Evolutionary conservation across 2,329 filamentous ascomycete genomes (phyloP), one percentile per base, ranked within the genome.

Genomic region (Ambrosiella xylebori): DNA sequence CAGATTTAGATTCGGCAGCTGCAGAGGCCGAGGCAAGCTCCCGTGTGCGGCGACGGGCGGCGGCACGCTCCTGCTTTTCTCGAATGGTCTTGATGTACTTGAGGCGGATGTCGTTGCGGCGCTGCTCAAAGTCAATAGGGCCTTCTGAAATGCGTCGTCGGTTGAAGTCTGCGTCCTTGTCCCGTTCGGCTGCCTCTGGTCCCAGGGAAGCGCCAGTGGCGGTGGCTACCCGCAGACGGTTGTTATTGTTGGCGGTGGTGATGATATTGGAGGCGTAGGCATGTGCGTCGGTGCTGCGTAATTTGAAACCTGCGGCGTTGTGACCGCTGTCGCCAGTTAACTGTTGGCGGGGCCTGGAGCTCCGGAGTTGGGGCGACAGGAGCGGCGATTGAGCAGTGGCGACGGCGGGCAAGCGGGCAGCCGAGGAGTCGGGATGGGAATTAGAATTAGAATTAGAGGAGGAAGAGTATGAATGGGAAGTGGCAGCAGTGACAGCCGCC

Each of bases 11-110:
- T 39, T 56, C 55, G 7, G 59, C 54, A 45, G 58, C 54, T 39
- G 59, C 59, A 47, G 57, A 57, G 17, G 59, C 59, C 45, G 49
- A 61, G 44, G 77, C 73, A 65, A 75, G 68, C 62, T 78, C 76
- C 65, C 73, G 72, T 64, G 69, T 76, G 61, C 74, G 72, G 63
- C 74, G 77, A 58, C 64, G 64, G 61, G 80, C 76, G 19, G 75
- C 76, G 39, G 77, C 77, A 56, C 71, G 71, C 66, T 75, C 71
- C 65, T 75, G 74, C 56, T 74, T 75, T 59, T 77, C 76, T n/a
- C 73, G 79, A 53, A 93, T 82, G n/a, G 85, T 88, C 66, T 86
- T 87, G 64, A 82, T 90, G 68, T 94, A 91, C 12, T 88, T 88
- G 59, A 88, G 80, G 64, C 90, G 85, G 64, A 95, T 94, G 61